phyloP scores from a whole-genome alignment of 345 rosid species.

The Populus pruinosa region DNA sequence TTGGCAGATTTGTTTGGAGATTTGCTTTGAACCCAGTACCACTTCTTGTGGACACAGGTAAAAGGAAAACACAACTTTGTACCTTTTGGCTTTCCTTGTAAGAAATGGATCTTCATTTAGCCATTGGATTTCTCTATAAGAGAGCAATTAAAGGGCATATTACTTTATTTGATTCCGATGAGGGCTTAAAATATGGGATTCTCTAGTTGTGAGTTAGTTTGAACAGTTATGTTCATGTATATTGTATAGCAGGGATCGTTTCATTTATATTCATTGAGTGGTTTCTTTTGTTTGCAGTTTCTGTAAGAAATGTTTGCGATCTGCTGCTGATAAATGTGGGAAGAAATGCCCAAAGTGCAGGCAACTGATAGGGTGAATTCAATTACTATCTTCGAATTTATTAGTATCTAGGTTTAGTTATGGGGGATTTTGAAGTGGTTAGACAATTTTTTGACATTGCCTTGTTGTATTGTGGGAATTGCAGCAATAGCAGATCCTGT shows the following conservation, averaged over 20 bases:
- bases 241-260: no score
- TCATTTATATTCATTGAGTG: no score
- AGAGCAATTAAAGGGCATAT: background rate
- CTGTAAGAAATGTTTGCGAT: constrained; percentile 78
- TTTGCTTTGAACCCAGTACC: constrained; percentile 92
- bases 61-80: background rate
- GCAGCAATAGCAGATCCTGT: constrained; percentile 82
- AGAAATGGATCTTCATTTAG: background rate
- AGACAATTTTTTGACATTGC: background rate
- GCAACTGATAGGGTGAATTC: constrained; percentile 66
- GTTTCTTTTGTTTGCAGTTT: constrained; percentile 44
- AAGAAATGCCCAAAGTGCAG: constrained; percentile 91
- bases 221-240: background rate
- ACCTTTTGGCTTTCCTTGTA: background rate
- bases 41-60: constrained; percentile 97
- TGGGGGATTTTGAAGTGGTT: background rate
- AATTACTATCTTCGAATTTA: background rate
- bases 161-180: background rate
- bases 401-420: background rate
- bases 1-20: constrained; percentile 83
- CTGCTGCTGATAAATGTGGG: constrained; percentile 91
- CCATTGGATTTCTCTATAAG: background rate
- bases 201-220: background rate
- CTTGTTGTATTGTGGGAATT: background rate
- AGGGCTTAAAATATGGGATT: background rate